phyloP scores from a whole-genome alignment of 225 moss, liverwort and hornwort species.

The Straminergon stramineum region DNA sequence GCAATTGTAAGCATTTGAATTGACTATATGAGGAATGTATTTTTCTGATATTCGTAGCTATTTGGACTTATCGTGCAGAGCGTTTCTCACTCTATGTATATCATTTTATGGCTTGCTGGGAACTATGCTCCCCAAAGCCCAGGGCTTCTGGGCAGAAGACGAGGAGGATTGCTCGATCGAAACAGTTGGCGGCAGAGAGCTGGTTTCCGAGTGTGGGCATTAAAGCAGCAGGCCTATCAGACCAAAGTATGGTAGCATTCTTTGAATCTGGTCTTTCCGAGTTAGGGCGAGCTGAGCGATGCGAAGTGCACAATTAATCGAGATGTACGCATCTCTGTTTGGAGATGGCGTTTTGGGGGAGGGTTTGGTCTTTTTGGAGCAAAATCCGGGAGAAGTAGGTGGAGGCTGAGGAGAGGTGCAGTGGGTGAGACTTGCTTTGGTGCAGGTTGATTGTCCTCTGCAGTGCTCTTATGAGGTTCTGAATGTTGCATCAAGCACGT shows the following conservation, averaged over 20 bases:
- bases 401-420: background rate
- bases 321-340: background rate
- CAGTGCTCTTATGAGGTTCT: background rate
- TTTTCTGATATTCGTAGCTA: background rate
- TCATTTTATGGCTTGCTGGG: background rate
- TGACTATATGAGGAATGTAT: background rate
- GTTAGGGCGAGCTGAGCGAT: constrained; percentile 24
- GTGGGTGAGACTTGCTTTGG: constrained; percentile 10
- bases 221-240: constrained; percentile 3
- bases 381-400: background rate
- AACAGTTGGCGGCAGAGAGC: constrained; percentile 26
- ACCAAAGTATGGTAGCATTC: constrained; percentile 14
- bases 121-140: constrained; percentile 16
- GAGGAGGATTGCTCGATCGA: constrained; percentile 20
- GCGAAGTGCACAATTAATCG: constrained; percentile 7
- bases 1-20: background rate
- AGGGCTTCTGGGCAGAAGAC: constrained; percentile 17
- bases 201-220: constrained; percentile 28
- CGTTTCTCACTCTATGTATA: background rate
- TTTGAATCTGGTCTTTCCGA: constrained; percentile 27
- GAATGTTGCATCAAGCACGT: background rate
- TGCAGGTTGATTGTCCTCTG: background rate
- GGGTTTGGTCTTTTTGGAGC: background rate
- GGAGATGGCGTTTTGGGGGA: constrained; percentile 3
- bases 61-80: background rate